Base-by-base conservation (phyloP, 768 basidiomycete species). In the Mycena crocata region DNA sequence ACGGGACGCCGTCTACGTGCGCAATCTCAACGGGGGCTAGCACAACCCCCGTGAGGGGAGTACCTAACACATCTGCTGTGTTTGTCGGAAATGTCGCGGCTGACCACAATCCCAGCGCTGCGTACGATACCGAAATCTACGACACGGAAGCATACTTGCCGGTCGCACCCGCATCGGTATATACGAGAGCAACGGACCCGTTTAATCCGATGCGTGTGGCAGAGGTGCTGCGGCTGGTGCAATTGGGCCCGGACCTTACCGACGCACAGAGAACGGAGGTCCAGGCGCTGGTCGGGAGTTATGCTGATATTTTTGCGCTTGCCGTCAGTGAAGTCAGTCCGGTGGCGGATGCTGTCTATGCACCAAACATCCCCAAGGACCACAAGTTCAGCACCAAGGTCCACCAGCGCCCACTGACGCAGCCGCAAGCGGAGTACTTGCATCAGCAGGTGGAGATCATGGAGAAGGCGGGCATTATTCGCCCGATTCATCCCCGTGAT, bases 231-330 rank as follows among this genome's bases (percentile, higher is more conserved):
- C 28, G 23, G 14, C 50, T 72, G 49, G 68, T 79, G 13, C 54
- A 45, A 1, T 71, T 81, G 2, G 81, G 81, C 0, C 9, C 17
- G 0, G 80, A 84, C 54, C 49, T 85, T 0, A 70, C 73, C 0
- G 31, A 44, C 2, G 70, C 62, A 1, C 68, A 86, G 54, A 52
- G 64, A 3, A 17, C 14, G 3, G 19, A 64, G 15, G 77, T 83
- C 0, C 23, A 46, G 0, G 57, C 35, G 0, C 50, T 83, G 3
- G 34, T 85, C 0, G 39, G 8, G 0, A 61, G 78, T 50, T 83
- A 73, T 55, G 80, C 83, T 0, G 82, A 84, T 64, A 69, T 75
- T 30, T 86, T 83, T 59, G 80, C 81, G 7, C 67, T 84, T 2
- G 76, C 78, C 0, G 67, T 84, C 10, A 74, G 75, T 23, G 81